A percentile compares a stretch with the other conserved stretches of the same genome.
phyloP scores from a whole-genome alignment of 345 rosid species.

The Linum usitatissimum region DNA sequence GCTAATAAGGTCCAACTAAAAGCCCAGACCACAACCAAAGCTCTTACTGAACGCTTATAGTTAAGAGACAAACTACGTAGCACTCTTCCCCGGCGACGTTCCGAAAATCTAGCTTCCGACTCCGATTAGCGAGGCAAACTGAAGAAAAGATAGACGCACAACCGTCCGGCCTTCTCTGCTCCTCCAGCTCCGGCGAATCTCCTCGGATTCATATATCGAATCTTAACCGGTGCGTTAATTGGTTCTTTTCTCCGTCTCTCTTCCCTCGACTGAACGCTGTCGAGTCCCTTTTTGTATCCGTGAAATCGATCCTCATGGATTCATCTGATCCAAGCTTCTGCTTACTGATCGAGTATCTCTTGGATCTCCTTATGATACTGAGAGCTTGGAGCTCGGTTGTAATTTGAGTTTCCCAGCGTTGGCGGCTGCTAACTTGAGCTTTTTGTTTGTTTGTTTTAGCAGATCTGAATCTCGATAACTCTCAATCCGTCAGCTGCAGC shows the following conservation, averaged over 20 bases:
- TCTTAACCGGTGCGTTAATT: not conserved
- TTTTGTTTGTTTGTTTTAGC: not conserved
- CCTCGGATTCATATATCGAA: no score
- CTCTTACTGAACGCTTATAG: no score
- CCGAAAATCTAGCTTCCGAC: no score
- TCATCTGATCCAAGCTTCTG: not conserved
- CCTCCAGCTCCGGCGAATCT: no score
- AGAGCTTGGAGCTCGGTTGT: not conserved
- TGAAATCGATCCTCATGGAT: not conserved
- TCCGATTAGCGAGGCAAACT: no score
- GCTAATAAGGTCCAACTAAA: no score
- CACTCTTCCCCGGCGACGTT: no score
- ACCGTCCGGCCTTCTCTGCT: no score
- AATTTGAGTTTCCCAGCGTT: not conserved
- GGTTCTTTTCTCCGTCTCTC: not conserved
- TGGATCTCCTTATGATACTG: not conserved
- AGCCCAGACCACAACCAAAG: no score
- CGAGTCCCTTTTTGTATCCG: not conserved
- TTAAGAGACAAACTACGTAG: no score
- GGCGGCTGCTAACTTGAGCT: not conserved
- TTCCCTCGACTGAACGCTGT: not conserved
- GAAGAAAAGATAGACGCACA: no score
- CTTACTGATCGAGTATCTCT: not conserved
- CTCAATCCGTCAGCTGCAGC: not conserved
- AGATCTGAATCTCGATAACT: constrained; percentile 10